These are phyloP conservation scores for Dendrobium officinale DNA, from an alignment of 106 monocot genomes.

Conservation along the genomic window DNA sequence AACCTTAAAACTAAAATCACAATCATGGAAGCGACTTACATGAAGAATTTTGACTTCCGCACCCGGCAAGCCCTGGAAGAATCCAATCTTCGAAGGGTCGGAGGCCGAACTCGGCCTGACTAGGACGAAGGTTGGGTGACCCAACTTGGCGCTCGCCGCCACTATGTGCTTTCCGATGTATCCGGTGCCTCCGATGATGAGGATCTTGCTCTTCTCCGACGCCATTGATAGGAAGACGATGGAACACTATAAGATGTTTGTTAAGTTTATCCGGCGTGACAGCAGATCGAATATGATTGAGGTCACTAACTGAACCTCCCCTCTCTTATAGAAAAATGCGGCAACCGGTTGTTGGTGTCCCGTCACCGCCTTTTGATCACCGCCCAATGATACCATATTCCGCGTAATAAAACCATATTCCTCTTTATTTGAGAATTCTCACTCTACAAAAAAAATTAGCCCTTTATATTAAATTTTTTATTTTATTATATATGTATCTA, in stretches of 20 bases:
- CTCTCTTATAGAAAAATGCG: background rate
- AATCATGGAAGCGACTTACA: conserved; percentile 5
- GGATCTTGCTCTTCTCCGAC: conserved; percentile 16
- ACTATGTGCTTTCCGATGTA: conserved; percentile 39
- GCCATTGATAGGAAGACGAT: conserved; percentile 9
- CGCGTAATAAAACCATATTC: too few relatives aligned
- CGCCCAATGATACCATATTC: background rate
- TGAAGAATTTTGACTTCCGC: conserved; percentile 27
- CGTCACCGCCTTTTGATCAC: background rate
- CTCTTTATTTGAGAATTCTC: too few relatives aligned
- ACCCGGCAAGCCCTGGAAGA: conserved; percentile 12
- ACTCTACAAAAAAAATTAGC: too few relatives aligned
- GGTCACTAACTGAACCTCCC: background rate
- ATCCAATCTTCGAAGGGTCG: conserved; percentile 17
- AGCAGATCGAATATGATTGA: too few relatives aligned
- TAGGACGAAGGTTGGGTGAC: conserved; percentile 30
- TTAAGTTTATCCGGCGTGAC: too few relatives aligned
- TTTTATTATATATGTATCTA: too few relatives aligned
- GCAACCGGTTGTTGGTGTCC: background rate
- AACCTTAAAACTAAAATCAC: too few relatives aligned
- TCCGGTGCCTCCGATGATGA: conserved; percentile 37
- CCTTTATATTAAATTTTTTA: too few relatives aligned
- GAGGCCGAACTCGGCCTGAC: conserved; percentile 14
- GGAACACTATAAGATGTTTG: background rate
- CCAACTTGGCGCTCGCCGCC: conserved; percentile 17